Percentiles rank a stretch among this genome's conserved stretches.
Evolutionary conservation across 768 basidiomycete genomes (phyloP).

Genomic region (Rhodosporidiobolus odoratus): DNA sequence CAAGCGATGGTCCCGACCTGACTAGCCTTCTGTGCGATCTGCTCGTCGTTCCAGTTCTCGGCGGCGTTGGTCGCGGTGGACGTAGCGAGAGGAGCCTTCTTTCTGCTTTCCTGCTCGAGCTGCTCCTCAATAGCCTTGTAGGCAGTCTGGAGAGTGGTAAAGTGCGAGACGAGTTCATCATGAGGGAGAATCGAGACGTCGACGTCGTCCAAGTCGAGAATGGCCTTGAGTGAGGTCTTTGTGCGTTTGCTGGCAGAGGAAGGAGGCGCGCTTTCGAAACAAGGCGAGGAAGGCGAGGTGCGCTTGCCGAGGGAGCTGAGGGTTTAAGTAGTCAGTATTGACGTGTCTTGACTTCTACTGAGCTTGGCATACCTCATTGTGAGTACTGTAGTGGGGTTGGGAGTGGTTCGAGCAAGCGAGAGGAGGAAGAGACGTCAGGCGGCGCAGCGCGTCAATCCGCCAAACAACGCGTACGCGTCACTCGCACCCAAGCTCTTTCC

Average conservation of each 20-base stretch:
- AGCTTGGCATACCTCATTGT: too few relatives aligned
- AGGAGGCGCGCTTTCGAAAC: not conserved
- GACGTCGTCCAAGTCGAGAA: not conserved
- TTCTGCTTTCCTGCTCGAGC: not conserved
- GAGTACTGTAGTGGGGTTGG: too few relatives aligned
- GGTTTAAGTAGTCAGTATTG: not conserved
- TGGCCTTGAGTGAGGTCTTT: not conserved
- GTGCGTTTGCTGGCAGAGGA: not conserved
- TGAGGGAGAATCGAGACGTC: not conserved
- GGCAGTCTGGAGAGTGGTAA: not conserved
- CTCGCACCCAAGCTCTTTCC: too few relatives aligned
- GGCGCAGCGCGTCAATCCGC: too few relatives aligned
- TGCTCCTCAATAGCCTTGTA: not conserved
- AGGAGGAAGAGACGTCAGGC: too few relatives aligned
- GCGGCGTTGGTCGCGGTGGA: not conserved
- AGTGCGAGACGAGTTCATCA: not conserved
- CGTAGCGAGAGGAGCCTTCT: not conserved
- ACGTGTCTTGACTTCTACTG: too few relatives aligned
- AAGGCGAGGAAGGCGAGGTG: not conserved
- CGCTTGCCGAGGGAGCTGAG: constrained; percentile 1
- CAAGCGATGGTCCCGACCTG: not conserved
- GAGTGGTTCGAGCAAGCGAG: too few relatives aligned
- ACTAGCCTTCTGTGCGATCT: not conserved
- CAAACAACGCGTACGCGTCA: too few relatives aligned
- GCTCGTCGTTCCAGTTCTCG: not conserved